Evolutionary conservation across 2,329 filamentous ascomycete species (phyloP).

Genomic region (Acrocalymma vagum): DNA sequence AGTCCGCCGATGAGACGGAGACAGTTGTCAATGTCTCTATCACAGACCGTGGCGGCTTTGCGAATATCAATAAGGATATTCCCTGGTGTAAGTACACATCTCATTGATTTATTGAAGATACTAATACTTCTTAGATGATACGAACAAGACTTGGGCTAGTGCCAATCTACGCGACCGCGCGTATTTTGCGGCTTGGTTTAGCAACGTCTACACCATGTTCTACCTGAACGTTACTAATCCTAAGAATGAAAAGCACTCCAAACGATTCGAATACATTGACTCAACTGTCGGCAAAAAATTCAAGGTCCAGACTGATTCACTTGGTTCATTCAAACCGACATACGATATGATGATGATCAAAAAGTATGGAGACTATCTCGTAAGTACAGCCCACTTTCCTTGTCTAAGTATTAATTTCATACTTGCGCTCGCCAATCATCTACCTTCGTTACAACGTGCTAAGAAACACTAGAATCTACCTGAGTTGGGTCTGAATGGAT

Average conservation of each 20-base stretch:
- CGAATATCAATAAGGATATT: slow-evolving; percentile 44
- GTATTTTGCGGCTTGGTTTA: slow-evolving; percentile 54
- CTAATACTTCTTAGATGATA: slow-evolving; percentile 20
- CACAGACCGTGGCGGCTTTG: slow-evolving; percentile 56
- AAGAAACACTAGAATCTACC: slow-evolving; percentile 8
- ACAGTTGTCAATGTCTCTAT: slow-evolving; percentile 44
- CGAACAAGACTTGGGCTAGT: slow-evolving; percentile 43
- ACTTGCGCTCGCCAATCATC: not conserved
- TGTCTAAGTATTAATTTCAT: too few species aligned
- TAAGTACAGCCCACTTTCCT: too few species aligned
- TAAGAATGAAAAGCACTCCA: slow-evolving; percentile 7
- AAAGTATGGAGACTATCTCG: slow-evolving; percentile 5
- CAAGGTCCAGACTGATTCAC: not conserved
- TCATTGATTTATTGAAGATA: not conserved
- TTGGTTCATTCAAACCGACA: slow-evolving; percentile 3
- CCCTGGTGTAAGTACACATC: slow-evolving; percentile 25
- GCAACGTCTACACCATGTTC: slow-evolving; percentile 51
- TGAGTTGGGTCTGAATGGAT: slow-evolving; percentile 1
- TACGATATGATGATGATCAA: slow-evolving; percentile 13
- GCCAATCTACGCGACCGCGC: slow-evolving; percentile 51
- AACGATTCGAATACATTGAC: slow-evolving; percentile 47
- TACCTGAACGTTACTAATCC: slow-evolving; percentile 51
- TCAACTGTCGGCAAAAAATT: slow-evolving; percentile 26
- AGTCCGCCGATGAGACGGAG: slow-evolving; percentile 7
- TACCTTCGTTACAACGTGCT: slow-evolving; percentile 15